A percentile compares a stretch with the other conserved stretches of the same genome.
Evolutionary conservation across 345 rosid genomes (phyloP).

Genomic region (Hirschfeldia incana): DNA sequence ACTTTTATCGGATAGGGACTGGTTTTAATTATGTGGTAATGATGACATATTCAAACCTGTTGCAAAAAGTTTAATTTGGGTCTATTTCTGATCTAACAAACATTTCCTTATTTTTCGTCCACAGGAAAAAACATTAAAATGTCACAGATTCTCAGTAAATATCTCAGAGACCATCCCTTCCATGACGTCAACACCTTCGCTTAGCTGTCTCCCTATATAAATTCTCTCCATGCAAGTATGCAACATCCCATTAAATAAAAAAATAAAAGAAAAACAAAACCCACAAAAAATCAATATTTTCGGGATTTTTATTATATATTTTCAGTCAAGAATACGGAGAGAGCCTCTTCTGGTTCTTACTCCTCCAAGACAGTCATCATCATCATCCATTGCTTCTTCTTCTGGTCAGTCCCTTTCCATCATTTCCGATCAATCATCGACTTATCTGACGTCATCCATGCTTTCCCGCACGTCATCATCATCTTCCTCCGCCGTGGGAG

Average conservation of each 20-base stretch:
- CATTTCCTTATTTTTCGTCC: neutral
- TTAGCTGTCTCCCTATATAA: constrained; percentile 42
- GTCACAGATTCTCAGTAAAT: constrained; percentile 37
- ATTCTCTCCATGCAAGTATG: constrained; percentile 33
- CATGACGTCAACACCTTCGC: constrained; percentile 32
- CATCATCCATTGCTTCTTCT: constrained; percentile 30
- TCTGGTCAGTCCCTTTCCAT: constrained; percentile 27
- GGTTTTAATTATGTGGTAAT: constrained; percentile 19
- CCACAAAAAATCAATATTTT: neutral
- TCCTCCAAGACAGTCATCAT: constrained; percentile 23
- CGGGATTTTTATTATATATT: constrained; percentile 30
- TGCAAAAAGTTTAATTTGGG: neutral
- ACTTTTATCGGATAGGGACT: constrained; percentile 18
- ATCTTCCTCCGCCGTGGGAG: constrained; percentile 49
- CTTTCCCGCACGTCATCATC: constrained; percentile 38
- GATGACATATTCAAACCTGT: constrained; percentile 23
- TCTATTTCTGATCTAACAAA: constrained; percentile 21
- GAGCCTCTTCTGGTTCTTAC: constrained; percentile 11
- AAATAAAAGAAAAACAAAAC: constrained; percentile 21
- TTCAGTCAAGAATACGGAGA: neutral
- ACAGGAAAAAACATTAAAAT: constrained; percentile 33
- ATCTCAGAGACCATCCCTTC: constrained; percentile 36
- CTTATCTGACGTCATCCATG: constrained; percentile 32
- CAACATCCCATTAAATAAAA: neutral
- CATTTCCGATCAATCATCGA: constrained; percentile 26